phyloP scores from a whole-genome alignment of 495 filamentous ascomycete genomes.

The Aspergillus homomorphus region DNA sequence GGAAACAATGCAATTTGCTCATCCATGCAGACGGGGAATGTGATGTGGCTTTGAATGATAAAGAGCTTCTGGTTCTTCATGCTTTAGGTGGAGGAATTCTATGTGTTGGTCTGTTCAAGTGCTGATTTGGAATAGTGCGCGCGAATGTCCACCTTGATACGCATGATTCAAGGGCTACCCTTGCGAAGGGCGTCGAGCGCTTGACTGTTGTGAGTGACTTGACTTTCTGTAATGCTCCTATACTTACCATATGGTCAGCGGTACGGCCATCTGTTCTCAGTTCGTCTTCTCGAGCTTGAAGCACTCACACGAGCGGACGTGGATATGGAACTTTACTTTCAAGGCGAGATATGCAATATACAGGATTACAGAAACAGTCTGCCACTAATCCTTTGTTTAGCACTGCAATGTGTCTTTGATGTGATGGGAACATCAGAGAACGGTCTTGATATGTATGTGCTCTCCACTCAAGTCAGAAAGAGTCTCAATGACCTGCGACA shows the following conservation, averaged over 20 bases:
- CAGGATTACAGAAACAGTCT: not conserved
- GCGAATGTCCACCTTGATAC: constrained; percentile 17
- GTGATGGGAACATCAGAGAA: not conserved
- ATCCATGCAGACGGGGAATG: constrained; percentile 50
- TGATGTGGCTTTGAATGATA: constrained; percentile 49
- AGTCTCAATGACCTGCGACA: constrained; percentile 6
- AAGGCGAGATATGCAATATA: constrained; percentile 38
- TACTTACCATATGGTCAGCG: constrained; percentile 34
- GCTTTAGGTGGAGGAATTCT: constrained; percentile 16
- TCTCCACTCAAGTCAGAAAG: not conserved
- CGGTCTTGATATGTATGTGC: constrained; percentile 7
- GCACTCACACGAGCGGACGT: constrained; percentile 42
- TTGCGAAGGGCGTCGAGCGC: constrained; percentile 6
- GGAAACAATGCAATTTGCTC: constrained; percentile 55
- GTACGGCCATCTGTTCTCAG: constrained; percentile 57
- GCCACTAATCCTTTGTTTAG: not conserved
- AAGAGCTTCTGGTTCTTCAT: constrained; percentile 65
- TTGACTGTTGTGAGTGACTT: constrained; percentile 27
- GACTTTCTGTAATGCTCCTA: constrained; percentile 1
- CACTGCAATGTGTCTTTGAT: constrained; percentile 5
- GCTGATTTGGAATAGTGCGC: constrained; percentile 21
- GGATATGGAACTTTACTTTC: constrained; percentile 46
- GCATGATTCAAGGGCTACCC: constrained; percentile 4
- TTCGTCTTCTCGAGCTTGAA: constrained; percentile 70
- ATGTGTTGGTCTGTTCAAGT: not conserved